A percentile compares a stretch with the other conserved stretches of the same genome.
These are phyloP conservation scores for Yarrowia phangngaensis DNA, from an alignment of 805 yeast species.

Conservation along the genomic window DNA sequence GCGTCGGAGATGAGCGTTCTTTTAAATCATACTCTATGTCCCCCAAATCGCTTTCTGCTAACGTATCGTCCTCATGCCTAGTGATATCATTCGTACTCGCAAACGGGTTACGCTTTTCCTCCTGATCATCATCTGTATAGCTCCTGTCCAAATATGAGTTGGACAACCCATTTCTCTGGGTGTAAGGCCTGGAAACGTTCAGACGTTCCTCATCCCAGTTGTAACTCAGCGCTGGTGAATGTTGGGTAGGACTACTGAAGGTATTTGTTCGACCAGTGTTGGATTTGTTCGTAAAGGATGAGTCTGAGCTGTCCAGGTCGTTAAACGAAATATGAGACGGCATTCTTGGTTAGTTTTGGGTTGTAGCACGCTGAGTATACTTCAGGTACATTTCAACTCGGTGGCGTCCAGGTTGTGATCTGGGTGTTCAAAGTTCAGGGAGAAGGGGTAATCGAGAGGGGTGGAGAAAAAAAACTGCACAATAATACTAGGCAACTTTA, in stretches of 20 bases:
- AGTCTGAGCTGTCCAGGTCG: slow-evolving; percentile 18
- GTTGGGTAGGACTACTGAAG: slow-evolving; percentile 2
- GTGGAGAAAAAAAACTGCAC: too few species aligned
- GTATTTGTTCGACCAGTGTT: slow-evolving; percentile 13
- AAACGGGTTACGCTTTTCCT: slow-evolving; percentile 20
- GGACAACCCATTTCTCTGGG: slow-evolving; percentile 19
- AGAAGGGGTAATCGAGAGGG: too few species aligned
- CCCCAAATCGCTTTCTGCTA: slow-evolving; percentile 28
- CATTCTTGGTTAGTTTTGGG: slow-evolving; percentile 17
- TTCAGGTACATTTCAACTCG: too few species aligned
- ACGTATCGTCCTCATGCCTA: slow-evolving; percentile 17
- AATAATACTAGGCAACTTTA: too few species aligned
- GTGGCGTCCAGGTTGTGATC: too few species aligned
- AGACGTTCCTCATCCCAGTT: slow-evolving; percentile 26
- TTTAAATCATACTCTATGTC: slow-evolving; percentile 28
- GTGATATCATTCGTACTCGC: slow-evolving; percentile 20
- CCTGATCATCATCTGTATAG: slow-evolving; percentile 21
- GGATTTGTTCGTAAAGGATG: slow-evolving; percentile 19
- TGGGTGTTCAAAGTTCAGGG: too few species aligned
- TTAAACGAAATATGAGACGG: slow-evolving; percentile 20
- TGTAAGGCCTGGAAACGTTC: slow-evolving; percentile 12
- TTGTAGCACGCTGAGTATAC: too few species aligned
- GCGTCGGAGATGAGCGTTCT: slow-evolving; percentile 28
- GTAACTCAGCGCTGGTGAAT: slow-evolving; percentile 21
- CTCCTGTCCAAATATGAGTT: slow-evolving; percentile 21